phyloP scores from a whole-genome alignment of 805 yeast genomes.

The Tetrapisispora phaffii region DNA sequence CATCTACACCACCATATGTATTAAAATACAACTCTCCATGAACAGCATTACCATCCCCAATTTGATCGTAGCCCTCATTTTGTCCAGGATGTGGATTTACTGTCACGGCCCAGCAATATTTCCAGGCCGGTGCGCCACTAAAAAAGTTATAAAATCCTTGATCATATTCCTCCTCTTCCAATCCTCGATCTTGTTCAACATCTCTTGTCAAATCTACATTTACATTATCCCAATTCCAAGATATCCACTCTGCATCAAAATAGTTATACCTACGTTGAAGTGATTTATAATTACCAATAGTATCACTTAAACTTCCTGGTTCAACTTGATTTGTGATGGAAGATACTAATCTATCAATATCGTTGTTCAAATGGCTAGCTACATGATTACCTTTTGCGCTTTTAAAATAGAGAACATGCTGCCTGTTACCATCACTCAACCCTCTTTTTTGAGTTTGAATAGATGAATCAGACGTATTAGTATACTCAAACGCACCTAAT shows the following conservation, averaged over 20 bases:
- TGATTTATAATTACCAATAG: neutral
- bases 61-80: neutral
- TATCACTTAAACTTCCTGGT: neutral
- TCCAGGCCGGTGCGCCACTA: constrained; percentile 2
- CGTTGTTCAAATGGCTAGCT: neutral
- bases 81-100: neutral
- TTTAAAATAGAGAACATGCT: neutral
- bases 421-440: neutral
- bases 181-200: neutral
- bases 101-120: constrained; percentile 2
- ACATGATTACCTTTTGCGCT: neutral
- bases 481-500: neutral
- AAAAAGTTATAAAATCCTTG: neutral
- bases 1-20: constrained; percentile 9
- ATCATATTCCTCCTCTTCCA: neutral
- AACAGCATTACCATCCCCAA: neutral
- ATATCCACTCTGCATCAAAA: neutral
- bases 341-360: neutral
- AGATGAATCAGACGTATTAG: neutral
- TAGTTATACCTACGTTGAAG: neutral
- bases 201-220: constrained; percentile 2
- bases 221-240: neutral
- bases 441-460: neutral
- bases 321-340: neutral
- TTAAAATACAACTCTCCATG: constrained; percentile 6